Base-by-base conservation (phyloP, 306 rosid genomes). In the Prunus padus region DNA sequence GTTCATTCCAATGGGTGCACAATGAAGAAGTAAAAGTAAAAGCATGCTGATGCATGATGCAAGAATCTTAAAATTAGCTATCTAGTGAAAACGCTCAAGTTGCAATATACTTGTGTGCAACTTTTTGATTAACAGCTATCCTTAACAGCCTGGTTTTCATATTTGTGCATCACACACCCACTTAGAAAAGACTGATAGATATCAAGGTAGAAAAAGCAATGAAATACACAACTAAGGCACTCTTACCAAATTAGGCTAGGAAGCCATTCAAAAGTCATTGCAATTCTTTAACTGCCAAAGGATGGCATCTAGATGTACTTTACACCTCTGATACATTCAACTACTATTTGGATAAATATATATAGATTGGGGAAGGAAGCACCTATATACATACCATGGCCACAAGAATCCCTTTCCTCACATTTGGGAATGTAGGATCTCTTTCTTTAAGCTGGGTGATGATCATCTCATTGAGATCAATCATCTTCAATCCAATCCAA, bases 401-500 rank as follows among this genome's bases (percentile, higher is more conserved):
- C 56, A 95, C 88, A 55, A 95, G 91, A 88, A 95, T 83, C 10
- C 99, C 97, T 77, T 88, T 85, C 59, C 65, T 82, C 69, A 95
- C 92, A 72, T 84, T 61, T 50, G 99, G 99, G 71, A 95, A 92
- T 65, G 86, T n/a, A 40, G 80, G n/a, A 76, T 86, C 87, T 84
- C 82, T 84, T 82, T 85, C 87, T 83, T 89, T 90, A 54, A 95
- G 92, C 83, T 89, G 97, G 3, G 84, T 76, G 30, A 88, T 77
- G 56, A 92, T 83, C 93, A 86, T 90, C 49, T 92, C 90, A 56
- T 88, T 95, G 19, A 95, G 93, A 71, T 90, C 97, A 57, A 95
- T 78, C 99, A 95, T 90, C 86, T 89, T 92, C 75, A 95, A 52
- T 66, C 97, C 99, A 73, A 92, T 93, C 97, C 97, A 95, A 55